These are phyloP conservation scores for Pythium scleroteichum DNA, from an alignment of 352 stramenopile genomes.

Conservation along the genomic window DNA sequence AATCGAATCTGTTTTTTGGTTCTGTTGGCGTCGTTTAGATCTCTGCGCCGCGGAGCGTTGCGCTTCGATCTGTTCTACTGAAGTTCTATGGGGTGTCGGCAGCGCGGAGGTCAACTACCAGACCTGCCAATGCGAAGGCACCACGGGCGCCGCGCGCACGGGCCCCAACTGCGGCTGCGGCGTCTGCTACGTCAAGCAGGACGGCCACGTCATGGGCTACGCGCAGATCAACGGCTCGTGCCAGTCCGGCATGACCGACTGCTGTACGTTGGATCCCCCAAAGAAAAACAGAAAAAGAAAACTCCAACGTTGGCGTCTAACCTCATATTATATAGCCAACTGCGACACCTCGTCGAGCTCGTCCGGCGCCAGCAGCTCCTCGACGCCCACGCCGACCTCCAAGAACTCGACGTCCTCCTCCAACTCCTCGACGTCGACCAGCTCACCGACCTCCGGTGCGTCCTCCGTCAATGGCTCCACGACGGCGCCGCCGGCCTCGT, in stretches of 20 bases:
- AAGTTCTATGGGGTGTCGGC: not conserved
- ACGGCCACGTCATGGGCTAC: not conserved
- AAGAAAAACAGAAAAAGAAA: not conserved
- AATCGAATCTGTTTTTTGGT: too few relatives aligned
- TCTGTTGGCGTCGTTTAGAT: not conserved
- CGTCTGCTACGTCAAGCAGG: not conserved
- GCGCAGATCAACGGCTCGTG: not conserved
- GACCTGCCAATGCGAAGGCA: not conserved
- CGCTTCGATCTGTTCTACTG: not conserved
- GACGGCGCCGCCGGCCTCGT: not conserved
- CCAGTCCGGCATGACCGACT: not conserved
- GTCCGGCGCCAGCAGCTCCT: not conserved
- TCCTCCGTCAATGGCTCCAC: not conserved
- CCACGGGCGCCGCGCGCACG: not conserved
- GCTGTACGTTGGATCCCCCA: not conserved
- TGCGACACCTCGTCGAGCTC: not conserved
- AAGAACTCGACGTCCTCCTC: not conserved
- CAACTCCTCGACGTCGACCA: not conserved
- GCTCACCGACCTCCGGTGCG: not conserved
- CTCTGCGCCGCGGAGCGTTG: not conserved
- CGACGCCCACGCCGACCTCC: not conserved
- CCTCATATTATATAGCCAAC: not conserved
- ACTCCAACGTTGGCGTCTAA: not conserved
- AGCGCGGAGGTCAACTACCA: not conserved
- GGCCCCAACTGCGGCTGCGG: conserved; percentile 1